Base-by-base conservation (phyloP, 495 filamentous ascomycete species). In the Rhizodiscina lignyota region DNA sequence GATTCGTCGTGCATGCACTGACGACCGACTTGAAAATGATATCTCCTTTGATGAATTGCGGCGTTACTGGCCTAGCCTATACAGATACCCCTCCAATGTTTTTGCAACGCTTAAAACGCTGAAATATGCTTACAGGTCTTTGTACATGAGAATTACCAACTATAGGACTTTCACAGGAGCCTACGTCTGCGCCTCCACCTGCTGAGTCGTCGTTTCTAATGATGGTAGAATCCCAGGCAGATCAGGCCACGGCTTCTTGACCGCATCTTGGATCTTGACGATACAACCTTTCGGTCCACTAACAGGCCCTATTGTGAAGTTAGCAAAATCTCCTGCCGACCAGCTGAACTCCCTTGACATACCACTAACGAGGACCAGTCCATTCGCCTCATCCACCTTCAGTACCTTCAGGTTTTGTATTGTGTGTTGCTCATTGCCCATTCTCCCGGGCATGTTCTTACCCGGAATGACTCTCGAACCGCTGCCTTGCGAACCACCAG, bases 401-500 rank as follows among this genome's bases (percentile, higher is more conserved):
- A 97, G 58, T 35, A 97, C 74, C 58, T 80, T 81, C 43, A 93
- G 56, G 53, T 91, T 91, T 65, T 94, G 85, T 13, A 83, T 63
- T 24, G 89, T 97, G 29, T 83, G 78, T 43, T 72, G 70, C 54
- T 86, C 64, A 38, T 75, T 75, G 18, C 89, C 89, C 89, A 97
- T 94, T 30, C 82, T 70, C 38, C 89, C 89, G 16, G 89, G 72
- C 89, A 97, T 97, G 58, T 81, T 83, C 74, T 97, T 97, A 34
- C 89, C 89, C 0, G 89, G 89, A 39, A 78, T 70, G 28, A 97
- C 89, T 47, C 89, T 66, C 29, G 82, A 89, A 54, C 89, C 89
- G 53, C 80, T 74, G 43, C 89, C 89, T 56, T 97, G 89, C 47
- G 75, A 75, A 24, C 75, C 81, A 43, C 89, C 89, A 10, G 71